These are phyloP conservation scores for Bombardia bombarda DNA, from an alignment of 495 filamentous ascomycete species.

Conservation along the genomic window DNA sequence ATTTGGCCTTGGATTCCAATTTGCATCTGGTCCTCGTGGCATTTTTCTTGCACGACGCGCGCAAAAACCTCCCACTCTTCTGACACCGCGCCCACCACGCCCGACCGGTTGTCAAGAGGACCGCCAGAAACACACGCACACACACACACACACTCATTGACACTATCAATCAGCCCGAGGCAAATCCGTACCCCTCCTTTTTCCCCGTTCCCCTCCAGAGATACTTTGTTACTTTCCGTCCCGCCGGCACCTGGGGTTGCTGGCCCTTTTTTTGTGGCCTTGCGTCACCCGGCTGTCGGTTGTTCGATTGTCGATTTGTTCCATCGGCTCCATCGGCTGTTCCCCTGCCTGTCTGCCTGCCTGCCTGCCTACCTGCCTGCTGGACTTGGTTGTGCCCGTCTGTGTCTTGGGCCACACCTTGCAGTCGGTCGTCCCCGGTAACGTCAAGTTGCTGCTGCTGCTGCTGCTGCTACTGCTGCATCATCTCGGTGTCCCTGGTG, in stretches of 20 bases:
- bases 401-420: no score
- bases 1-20: no score
- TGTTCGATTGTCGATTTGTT: no score
- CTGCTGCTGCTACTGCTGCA: no score
- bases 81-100: conserved; percentile 5
- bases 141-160: background rate
- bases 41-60: conserved; percentile 20
- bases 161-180: no score
- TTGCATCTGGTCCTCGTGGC: conserved; percentile 14
- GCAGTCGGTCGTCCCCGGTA: conserved; percentile 1
- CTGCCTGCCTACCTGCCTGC: no score
- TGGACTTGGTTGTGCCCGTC: no score
- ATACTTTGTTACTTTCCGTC: background rate
- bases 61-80: conserved; percentile 4
- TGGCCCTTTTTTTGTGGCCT: no score
- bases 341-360: no score
- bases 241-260: no score
- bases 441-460: background rate
- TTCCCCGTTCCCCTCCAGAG: background rate
- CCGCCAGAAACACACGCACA: background rate
- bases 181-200: background rate
- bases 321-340: no score
- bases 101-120: background rate
- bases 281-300: no score
- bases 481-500: conserved; percentile 9